Conservation (phyloP, 371 early-diverging fungal species). For the Mucor plumbeus region DNA sequence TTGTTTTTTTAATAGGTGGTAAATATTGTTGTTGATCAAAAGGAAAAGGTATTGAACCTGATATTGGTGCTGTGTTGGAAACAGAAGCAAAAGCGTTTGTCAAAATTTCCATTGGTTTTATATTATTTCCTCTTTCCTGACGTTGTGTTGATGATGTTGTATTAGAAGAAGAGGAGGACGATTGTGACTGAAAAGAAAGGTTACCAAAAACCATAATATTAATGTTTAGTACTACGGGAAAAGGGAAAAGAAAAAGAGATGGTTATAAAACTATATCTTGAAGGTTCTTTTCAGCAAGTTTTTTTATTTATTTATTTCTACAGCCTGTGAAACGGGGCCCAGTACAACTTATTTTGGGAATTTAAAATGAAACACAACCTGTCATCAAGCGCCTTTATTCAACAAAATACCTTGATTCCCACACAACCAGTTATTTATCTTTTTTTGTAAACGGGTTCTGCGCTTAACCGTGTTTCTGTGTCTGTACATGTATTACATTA, state of each 20-base stretch:
- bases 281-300: not conserved
- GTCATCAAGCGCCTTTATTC: slow-evolving; percentile 2
- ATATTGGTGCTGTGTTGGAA: slow-evolving; percentile 9
- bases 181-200: slow-evolving; percentile 2
- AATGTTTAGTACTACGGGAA: slow-evolving; percentile 5
- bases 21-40: slow-evolving; percentile 2
- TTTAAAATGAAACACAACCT: slow-evolving; percentile 5
- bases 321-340: slow-evolving; percentile 12
- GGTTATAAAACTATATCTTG: not conserved
- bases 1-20: not conserved
- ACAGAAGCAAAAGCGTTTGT: slow-evolving; percentile 5
- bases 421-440: not conserved
- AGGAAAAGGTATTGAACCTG: slow-evolving; percentile 14
- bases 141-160: not conserved
- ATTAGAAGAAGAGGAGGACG: not conserved
- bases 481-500: slow-evolving; percentile 1
- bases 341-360: not conserved
- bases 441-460: not conserved
- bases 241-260: not conserved
- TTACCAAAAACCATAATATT: slow-evolving; percentile 8
- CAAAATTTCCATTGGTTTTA: slow-evolving; percentile 7
- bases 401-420: slow-evolving; percentile 3
- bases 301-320: not conserved
- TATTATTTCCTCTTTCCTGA: not conserved
- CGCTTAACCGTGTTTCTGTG: not conserved